Conservation (phyloP, 176 grass and related monocot species). For the Raddia guianensis region DNA sequence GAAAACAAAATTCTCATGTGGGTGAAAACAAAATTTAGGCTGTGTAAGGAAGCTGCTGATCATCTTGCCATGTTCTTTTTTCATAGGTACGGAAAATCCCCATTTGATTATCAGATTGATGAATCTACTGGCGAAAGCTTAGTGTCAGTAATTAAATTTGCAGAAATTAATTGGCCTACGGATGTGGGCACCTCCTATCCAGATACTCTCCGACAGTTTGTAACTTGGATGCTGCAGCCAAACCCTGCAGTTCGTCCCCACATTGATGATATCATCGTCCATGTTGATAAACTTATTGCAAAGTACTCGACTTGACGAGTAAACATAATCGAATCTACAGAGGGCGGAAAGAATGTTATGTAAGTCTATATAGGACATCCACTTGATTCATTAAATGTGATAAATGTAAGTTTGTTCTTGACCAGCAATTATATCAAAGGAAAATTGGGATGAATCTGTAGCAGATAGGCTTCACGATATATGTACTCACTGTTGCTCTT, state of each 20-base stretch:
- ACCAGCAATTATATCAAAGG: slow-evolving; percentile 36
- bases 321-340: slow-evolving; percentile 13
- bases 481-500: background rate
- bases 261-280: slow-evolving; percentile 87
- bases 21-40: background rate
- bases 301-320: slow-evolving; percentile 68
- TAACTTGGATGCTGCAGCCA: slow-evolving; percentile 95
- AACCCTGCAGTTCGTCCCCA: slow-evolving; percentile 73
- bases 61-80: slow-evolving; percentile 18
- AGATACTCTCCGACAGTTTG: slow-evolving; percentile 66
- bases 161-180: slow-evolving; percentile 78
- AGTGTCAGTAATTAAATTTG: slow-evolving; percentile 57
- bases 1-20: slow-evolving; percentile 17
- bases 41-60: background rate
- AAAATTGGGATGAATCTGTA: background rate
- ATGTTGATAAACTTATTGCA: slow-evolving; percentile 85
- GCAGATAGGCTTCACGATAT: slow-evolving; percentile 14
- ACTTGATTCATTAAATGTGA: slow-evolving; percentile 46
- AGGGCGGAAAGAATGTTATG: slow-evolving; percentile 27
- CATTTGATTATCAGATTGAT: slow-evolving; percentile 82
- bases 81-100: slow-evolving; percentile 75
- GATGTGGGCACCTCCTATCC: slow-evolving; percentile 55
- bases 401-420: slow-evolving; percentile 28
- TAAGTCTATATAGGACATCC: slow-evolving; percentile 34
- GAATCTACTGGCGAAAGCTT: slow-evolving; percentile 74